Percentiles rank a stretch among this genome's conserved stretches.
Conservation (phyloP, 306 rosid species). For the Vigna mungo region DNA sequence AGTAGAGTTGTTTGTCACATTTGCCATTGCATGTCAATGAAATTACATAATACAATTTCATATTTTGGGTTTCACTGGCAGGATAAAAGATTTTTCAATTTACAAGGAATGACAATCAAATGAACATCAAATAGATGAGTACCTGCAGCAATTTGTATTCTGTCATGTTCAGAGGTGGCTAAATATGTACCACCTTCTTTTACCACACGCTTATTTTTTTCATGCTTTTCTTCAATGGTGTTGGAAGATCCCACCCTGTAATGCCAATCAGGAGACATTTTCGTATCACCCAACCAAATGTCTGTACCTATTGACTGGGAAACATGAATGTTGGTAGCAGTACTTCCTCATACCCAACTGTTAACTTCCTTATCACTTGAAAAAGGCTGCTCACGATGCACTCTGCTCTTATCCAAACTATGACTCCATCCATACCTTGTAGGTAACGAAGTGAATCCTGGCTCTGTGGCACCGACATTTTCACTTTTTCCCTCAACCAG, state of each 20-base stretch:
- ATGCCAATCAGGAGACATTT: conserved; percentile 96
- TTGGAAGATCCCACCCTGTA: conserved; percentile 61
- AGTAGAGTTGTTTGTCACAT: conserved; percentile 42
- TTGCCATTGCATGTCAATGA: conserved; percentile 52
- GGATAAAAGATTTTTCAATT: conserved; percentile 48
- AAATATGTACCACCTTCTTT: conserved; percentile 49
- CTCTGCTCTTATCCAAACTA: conserved; percentile 57
- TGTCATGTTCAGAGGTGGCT: conserved; percentile 53
- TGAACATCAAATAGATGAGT: conserved; percentile 52
- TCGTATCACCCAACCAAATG: conserved; percentile 79
- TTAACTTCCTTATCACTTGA: conserved; percentile 63
- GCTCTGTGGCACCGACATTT: conserved; percentile 53
- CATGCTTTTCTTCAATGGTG: conserved; percentile 59
- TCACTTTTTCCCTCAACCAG: conserved; percentile 58
- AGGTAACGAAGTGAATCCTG: conserved; percentile 59
- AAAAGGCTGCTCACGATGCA: conserved; percentile 49
- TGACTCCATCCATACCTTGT: conserved; percentile 56
- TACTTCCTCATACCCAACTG: conserved; percentile 57
- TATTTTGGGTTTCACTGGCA: conserved; percentile 39
- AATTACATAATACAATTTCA: conserved; percentile 43
- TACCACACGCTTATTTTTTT: conserved; percentile 52
- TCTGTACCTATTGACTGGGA: conserved; percentile 62
- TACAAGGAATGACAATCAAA: conserved; percentile 49
- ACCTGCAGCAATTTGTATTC: conserved; percentile 58
- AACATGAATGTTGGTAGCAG: conserved; percentile 46